Conservation (phyloP, 495 filamentous ascomycete genomes). For the Trichoderma orchidacearum region DNA sequence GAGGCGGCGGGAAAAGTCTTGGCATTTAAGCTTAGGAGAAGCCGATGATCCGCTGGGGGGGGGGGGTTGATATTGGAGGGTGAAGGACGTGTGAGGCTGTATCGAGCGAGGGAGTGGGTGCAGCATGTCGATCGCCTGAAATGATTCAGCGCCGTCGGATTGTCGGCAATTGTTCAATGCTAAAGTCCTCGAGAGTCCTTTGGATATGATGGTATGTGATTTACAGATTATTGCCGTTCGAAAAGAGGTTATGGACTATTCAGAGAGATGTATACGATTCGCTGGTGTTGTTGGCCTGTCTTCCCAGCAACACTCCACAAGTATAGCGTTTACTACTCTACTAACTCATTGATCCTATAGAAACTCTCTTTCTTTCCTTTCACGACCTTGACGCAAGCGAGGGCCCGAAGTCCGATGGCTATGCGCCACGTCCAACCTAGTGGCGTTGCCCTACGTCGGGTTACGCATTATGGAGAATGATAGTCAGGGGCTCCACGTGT, state of each 20-base stretch:
- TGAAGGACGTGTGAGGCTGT: background rate
- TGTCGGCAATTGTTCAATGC: background rate
- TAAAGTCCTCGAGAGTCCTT: background rate
- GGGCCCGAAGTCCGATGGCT: background rate
- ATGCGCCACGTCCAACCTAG: background rate
- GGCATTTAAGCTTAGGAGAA: background rate
- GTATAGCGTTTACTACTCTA: no score
- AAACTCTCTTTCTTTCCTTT: no score
- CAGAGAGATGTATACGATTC: no score
- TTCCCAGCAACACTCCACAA: no score
- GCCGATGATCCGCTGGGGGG: background rate
- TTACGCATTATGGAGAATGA: background rate
- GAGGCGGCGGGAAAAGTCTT: background rate
- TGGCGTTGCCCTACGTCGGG: background rate
- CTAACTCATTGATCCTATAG: no score
- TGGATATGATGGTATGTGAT: no score
- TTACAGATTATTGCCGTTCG: no score
- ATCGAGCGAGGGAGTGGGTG: background rate
- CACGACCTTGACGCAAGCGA: no score
- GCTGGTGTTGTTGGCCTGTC: no score
- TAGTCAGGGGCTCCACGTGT: background rate
- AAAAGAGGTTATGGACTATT: no score
- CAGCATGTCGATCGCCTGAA: background rate
- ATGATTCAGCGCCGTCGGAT: background rate
- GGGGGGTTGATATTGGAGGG: background rate